phyloP scores from a whole-genome alignment of 1,284 basidiomycete species.

The Cryptococcus sp. region DNA sequence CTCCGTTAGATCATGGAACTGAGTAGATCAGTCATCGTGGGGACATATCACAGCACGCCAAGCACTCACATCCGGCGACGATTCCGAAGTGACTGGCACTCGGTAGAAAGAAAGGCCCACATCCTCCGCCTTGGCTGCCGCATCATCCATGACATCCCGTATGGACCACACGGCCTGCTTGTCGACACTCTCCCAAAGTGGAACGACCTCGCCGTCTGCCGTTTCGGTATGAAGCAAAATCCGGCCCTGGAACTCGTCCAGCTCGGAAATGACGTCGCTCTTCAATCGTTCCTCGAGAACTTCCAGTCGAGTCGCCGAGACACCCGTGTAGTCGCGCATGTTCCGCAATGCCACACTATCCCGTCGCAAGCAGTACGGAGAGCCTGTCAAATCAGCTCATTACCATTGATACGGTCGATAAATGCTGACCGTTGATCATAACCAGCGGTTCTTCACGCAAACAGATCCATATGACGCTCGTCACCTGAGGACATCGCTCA shows the following conservation, averaged over 20 bases:
- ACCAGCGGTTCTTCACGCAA: constrained; percentile 90
- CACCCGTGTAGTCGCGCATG: constrained; percentile 86
- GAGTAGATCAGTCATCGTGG: too few relatives aligned
- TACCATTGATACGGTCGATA: too few relatives aligned
- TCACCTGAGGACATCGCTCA: constrained; percentile 56
- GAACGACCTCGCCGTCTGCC: constrained; percentile 79
- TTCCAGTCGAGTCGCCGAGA: constrained; percentile 80
- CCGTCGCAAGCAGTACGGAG: constrained; percentile 51
- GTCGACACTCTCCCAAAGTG: constrained; percentile 89
- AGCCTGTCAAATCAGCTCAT: constrained; percentile 26
- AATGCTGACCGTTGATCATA: constrained; percentile 58
- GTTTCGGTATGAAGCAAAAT: constrained; percentile 85
- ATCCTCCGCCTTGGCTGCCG: constrained; percentile 49
- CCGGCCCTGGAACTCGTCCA: constrained; percentile 76
- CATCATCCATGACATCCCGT: constrained; percentile 78
- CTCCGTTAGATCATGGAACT: constrained; percentile 55
- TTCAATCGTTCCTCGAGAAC: constrained; percentile 85
- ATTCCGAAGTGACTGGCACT: constrained; percentile 78
- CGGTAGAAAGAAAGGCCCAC: constrained; percentile 64
- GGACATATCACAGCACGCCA: too few relatives aligned
- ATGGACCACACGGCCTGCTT: constrained; percentile 74
- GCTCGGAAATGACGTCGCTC: constrained; percentile 80
- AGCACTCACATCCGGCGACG: constrained; percentile 47
- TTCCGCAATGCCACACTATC: constrained; percentile 76
- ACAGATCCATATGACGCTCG: constrained; percentile 82